These are phyloP conservation scores for Sporobolus alterniflorus DNA, from an alignment of 202 grass and related monocot species.

Conservation along the genomic window DNA sequence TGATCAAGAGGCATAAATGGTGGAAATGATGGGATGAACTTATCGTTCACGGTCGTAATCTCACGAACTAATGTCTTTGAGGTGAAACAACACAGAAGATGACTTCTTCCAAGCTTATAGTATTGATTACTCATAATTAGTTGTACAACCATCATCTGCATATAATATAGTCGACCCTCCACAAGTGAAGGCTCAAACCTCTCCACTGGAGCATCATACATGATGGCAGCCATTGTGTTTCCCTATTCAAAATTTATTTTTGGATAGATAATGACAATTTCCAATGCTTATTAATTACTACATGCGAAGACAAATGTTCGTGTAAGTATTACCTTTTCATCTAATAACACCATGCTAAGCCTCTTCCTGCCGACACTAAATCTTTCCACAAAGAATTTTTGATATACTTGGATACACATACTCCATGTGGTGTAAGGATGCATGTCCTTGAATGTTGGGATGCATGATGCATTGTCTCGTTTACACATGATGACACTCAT, in stretches of 20 bases:
- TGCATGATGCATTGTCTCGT: not conserved
- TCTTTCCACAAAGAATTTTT: not conserved
- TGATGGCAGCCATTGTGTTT: not conserved
- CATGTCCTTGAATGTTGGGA: not conserved
- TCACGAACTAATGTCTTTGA: not conserved
- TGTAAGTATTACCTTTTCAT: not conserved
- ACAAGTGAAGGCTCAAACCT: not conserved
- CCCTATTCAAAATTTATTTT: not conserved
- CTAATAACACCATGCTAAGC: not conserved
- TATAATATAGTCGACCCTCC: not conserved
- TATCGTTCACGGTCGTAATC: not conserved
- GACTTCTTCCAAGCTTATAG: not conserved
- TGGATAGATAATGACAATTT: not conserved
- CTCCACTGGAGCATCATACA: not conserved
- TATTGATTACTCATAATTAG: not conserved
- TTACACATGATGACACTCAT: too few species aligned
- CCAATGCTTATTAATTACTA: not conserved
- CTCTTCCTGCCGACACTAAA: not conserved
- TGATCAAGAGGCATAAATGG: not conserved
- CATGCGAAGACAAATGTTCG: not conserved
- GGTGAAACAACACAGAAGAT: not conserved
- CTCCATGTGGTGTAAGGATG: not conserved
- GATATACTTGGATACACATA: not conserved
- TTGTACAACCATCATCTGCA: not conserved
- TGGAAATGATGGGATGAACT: not conserved